Base-by-base conservation (phyloP, 257 asterid genomes). In the Hygrophila difformis region DNA sequence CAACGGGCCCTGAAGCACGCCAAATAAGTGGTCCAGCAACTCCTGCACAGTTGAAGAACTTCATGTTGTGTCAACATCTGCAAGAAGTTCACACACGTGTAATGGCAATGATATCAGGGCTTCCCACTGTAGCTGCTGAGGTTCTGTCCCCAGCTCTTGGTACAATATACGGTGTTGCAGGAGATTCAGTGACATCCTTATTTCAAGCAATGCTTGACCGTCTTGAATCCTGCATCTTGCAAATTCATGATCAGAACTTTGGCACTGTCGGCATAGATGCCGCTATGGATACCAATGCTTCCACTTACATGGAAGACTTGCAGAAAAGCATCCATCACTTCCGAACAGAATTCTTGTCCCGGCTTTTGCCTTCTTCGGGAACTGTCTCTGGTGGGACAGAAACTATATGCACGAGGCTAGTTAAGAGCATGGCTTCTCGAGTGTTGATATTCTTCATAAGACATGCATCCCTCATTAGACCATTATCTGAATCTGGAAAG, bases 1-100 rank as follows among this genome's bases (percentile, higher is more conserved):
- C 93, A 36, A 68, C 99, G 1, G 97, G 97, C 17, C 99, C 95
- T 12, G 97, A 91, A 71, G 95, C 97, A 39, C 89, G 95, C 43
- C 99, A 91, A 71, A 71, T 86, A 56, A 56, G 78, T 5, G 99
- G 95, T 44, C 87, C 81, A 13, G 99, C 99, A 43, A 86, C 97
- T 43, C 68, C 70, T 22, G 80, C 93, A 3, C 99, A 91, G 75
- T 66, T 78, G 48, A 91, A 78, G 72, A 91, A 91, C 72, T 91
- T 91, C 70, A 71, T 74, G 31, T 51, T 91, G 50, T 86, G 93
- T 36, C 94, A 80, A 62, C 94, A 80, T 69, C 83, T 91, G 49
- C 97, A 91, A 72, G 95, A 91, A 62, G 66, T 91, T 16, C 94
- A 91, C 50, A 54, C 81, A 2, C 94, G 95, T 6, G 42, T 86